Percentiles rank a stretch among this genome's conserved stretches.
Conservation (phyloP, 179 eudicot genomes). For the Gypsophila paniculata region DNA sequence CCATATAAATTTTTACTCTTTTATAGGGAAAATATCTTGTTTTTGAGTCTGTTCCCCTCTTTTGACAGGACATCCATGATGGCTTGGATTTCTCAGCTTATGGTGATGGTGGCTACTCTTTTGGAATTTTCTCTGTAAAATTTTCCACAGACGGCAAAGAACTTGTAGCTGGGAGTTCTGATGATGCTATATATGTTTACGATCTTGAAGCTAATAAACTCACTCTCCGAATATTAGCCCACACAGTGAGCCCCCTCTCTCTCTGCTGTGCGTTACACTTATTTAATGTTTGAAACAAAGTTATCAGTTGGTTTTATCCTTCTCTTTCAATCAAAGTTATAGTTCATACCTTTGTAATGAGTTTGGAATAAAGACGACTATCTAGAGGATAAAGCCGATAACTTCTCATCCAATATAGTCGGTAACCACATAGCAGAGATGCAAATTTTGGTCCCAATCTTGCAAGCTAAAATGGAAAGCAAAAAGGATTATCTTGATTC, state of each 20-base stretch:
- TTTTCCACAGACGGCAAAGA: slow-evolving; percentile 86
- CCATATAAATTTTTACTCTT: no score
- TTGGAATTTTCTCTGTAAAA: slow-evolving; percentile 80
- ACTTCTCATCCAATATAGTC: no score
- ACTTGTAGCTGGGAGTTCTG: slow-evolving; percentile 77
- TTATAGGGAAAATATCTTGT: not conserved
- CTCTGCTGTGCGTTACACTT: not conserved
- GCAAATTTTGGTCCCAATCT: no score
- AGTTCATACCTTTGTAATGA: no score
- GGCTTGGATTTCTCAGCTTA: slow-evolving; percentile 66
- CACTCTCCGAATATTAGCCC: slow-evolving; percentile 60
- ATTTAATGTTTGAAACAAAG: not conserved
- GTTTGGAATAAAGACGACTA: no score
- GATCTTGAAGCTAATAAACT: slow-evolving; percentile 57
- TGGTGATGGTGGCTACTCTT: slow-evolving; percentile 40
- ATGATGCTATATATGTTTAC: slow-evolving; percentile 64
- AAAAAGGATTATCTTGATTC: no score
- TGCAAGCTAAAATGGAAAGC: no score
- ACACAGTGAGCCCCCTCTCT: slow-evolving; percentile 38
- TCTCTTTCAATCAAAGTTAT: not conserved
- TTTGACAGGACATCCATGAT: slow-evolving; percentile 76
- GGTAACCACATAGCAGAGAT: no score
- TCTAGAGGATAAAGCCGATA: no score
- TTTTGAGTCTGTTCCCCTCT: not conserved
- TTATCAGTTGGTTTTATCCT: not conserved